Conservation (phyloP, 1,284 basidiomycete genomes). For the Sparassis latifolia region DNA sequence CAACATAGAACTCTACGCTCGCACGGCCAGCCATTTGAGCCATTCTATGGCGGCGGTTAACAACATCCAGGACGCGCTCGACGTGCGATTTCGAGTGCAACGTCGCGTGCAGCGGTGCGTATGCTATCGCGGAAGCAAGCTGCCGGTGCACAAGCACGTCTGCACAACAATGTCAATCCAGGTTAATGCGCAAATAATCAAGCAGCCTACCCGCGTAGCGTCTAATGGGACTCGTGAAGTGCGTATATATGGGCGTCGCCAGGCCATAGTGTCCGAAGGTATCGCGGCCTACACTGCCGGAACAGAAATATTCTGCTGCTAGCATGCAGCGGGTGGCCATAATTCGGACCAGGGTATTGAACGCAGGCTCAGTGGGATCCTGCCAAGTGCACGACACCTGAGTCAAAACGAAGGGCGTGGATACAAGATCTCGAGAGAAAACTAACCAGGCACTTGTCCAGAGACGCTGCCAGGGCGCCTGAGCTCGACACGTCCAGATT, state of each 20-base stretch:
- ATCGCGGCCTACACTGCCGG: constrained; percentile 88
- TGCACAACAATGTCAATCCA: constrained; percentile 22
- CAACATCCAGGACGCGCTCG: constrained; percentile 80
- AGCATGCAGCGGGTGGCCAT: constrained; percentile 99
- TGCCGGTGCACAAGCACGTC: constrained; percentile 96
- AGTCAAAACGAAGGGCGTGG: background rate
- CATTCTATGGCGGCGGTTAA: constrained; percentile 91
- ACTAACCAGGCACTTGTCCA: constrained; percentile 60
- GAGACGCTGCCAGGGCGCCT: constrained; percentile 81
- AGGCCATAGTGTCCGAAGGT: constrained; percentile 97
- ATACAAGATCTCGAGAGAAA: constrained; percentile 4
- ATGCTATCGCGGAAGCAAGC: constrained; percentile 85
- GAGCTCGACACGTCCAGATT: constrained; percentile 91
- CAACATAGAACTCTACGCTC: constrained; percentile 96
- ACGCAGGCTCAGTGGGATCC: constrained; percentile 79
- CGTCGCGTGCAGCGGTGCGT: constrained; percentile 77
- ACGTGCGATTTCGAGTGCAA: constrained; percentile 89
- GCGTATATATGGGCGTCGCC: constrained; percentile 95
- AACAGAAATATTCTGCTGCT: constrained; percentile 96
- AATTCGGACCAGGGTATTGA: constrained; percentile 97
- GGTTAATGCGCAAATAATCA: background rate
- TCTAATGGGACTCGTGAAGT: constrained; percentile 94
- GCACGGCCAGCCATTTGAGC: constrained; percentile 97
- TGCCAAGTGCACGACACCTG: constrained; percentile 23
- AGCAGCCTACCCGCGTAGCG: constrained; percentile 77